These are phyloP conservation scores for Xerophyta viscosa DNA, from an alignment of 106 monocot genomes.

Conservation along the genomic window DNA sequence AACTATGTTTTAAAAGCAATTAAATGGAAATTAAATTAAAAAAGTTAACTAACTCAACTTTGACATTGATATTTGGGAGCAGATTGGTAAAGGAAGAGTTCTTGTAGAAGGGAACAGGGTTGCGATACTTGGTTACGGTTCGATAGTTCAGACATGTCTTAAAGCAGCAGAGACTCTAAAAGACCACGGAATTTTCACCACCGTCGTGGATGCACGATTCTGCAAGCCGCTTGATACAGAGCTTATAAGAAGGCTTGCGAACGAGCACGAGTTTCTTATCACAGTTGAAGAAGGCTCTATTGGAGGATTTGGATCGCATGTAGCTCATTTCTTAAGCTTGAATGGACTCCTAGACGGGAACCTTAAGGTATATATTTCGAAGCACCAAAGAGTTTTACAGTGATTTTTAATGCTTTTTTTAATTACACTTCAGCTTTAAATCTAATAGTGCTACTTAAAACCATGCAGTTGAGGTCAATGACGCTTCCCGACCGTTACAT, in stretches of 20 bases:
- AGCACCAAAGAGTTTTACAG: too few species aligned
- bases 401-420: too few species aligned
- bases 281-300: conserved; percentile 72
- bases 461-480: conserved; percentile 61
- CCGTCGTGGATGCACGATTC: conserved; percentile 59
- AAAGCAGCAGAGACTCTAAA: conserved; percentile 34
- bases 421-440: too few species aligned
- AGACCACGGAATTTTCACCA: conserved; percentile 25
- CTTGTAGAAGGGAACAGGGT: conserved; percentile 55
- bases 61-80: not conserved
- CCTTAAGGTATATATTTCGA: conserved; percentile 31
- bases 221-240: conserved; percentile 61
- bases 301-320: conserved; percentile 72
- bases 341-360: conserved; percentile 56
- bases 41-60: too few species aligned
- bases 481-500: conserved; percentile 68
- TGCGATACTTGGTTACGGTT: conserved; percentile 54
- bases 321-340: conserved; percentile 43
- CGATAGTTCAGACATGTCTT: conserved; percentile 57
- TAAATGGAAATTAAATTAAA: too few species aligned
- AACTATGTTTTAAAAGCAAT: too few species aligned
- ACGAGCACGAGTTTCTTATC: conserved; percentile 52
- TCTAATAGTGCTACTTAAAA: too few species aligned
- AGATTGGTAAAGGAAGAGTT: conserved; percentile 85
- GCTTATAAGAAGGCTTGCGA: conserved; percentile 38